Evolutionary conservation across 176 grass and related monocot genomes (phyloP).

Genomic region (Phoenix dactylifera): DNA sequence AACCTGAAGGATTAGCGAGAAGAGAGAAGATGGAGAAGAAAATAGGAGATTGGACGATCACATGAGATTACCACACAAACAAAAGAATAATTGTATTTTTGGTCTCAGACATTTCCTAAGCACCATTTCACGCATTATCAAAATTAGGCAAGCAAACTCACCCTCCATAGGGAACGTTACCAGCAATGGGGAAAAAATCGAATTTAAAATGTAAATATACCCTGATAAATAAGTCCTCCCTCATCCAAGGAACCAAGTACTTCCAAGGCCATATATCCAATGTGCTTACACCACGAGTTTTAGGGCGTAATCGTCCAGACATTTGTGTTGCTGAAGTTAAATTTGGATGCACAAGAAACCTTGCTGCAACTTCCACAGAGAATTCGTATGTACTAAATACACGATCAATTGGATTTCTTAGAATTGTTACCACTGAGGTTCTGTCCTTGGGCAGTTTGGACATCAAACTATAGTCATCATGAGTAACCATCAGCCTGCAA

Average conservation of each 20-base stretch:
- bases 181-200: background rate
- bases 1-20: too few relatives aligned
- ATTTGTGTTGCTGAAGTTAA: constrained; percentile 72
- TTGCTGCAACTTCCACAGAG: constrained; percentile 90
- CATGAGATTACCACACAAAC: too few relatives aligned
- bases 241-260: constrained; percentile 98
- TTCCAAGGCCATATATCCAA: constrained; percentile 99
- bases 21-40: too few relatives aligned
- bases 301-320: constrained; percentile 38
- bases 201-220: constrained; percentile 26
- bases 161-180: too few relatives aligned
- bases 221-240: constrained; percentile 79
- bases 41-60: too few relatives aligned
- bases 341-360: constrained; percentile 83
- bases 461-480: constrained; percentile 96
- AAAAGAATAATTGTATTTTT: too few relatives aligned
- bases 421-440: constrained; percentile 90
- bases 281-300: constrained; percentile 63
- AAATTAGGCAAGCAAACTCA: background rate
- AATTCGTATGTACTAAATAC: constrained; percentile 97
- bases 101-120: background rate
- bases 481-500: constrained; percentile 83
- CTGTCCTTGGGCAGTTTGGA: constrained; percentile 75
- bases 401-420: constrained; percentile 82
- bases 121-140: background rate